Conservation (phyloP, 108 stramenopile species). For the Cyclotella sp. region DNA sequence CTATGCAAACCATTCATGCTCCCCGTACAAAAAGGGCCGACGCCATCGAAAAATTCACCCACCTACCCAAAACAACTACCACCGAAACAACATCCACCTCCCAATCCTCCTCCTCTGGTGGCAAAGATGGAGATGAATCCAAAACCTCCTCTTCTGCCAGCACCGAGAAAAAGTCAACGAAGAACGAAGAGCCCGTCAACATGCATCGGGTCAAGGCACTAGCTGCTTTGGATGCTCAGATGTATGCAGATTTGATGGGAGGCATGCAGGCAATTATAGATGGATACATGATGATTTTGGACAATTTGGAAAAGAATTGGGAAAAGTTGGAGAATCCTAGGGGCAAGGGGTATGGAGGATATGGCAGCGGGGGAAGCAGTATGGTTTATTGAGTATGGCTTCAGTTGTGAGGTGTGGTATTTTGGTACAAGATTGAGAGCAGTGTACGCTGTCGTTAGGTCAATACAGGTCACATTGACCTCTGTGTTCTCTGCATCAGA, state of each 20-base stretch:
- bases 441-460: not conserved
- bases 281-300: slow-evolving; percentile 57
- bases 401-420: not conserved
- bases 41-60: slow-evolving; percentile 58
- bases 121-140: slow-evolving; percentile 60
- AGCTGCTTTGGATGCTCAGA: slow-evolving; percentile 57
- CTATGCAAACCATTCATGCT: not conserved
- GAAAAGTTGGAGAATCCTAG: slow-evolving; percentile 61
- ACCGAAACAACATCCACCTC: slow-evolving; percentile 37
- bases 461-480: too few species aligned
- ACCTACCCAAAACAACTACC: slow-evolving; percentile 47
- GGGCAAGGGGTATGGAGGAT: slow-evolving; percentile 55
- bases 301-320: slow-evolving; percentile 66
- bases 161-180: slow-evolving; percentile 45
- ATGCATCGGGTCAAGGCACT: slow-evolving; percentile 42
- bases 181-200: slow-evolving; percentile 11
- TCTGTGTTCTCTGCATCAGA: too few species aligned
- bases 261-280: slow-evolving; percentile 44
- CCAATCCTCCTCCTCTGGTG: slow-evolving; percentile 48
- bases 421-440: not conserved
- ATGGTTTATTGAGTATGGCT: slow-evolving; percentile 41
- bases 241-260: slow-evolving; percentile 35
- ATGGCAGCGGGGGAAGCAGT: slow-evolving; percentile 45
- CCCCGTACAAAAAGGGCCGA: slow-evolving; percentile 61
- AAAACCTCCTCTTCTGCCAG: slow-evolving; percentile 36